Base-by-base conservation (phyloP, 2,329 filamentous ascomycete species). In the Pseudogymnoascus sp. region DNA sequence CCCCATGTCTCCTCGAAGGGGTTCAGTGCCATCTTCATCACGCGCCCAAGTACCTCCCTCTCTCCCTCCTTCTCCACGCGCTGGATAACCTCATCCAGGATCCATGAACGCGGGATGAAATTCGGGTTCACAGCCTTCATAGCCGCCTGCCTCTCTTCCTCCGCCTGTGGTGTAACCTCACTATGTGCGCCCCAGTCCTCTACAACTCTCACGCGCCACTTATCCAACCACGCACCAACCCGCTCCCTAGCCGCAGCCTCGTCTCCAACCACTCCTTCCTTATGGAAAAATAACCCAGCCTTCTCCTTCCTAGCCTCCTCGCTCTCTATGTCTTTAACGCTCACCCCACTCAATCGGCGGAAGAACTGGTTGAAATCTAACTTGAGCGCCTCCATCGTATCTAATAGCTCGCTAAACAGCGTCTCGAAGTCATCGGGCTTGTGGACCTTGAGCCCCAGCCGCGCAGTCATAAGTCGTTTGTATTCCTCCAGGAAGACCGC, bases 341-440 rank as follows among this genome's bases (percentile, higher is more conserved):
- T 82, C 17, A 96, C 71, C 19, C 77, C 76, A 61, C 88, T 88
- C 0, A 99, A 79, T 7, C 88, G 84, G 40, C 96, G 84, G 82
- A 97, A 97, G 73, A 96, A 95, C 70, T 96, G 90, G 72, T 96
- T 91, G 75, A 97, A 99, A 74, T 99, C 95, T 2, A 99, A 78
- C 72, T 96, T 90, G 17, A 93, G 78, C 1, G 83, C 83, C 73
- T 96, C 89, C 76, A 99, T 81, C 0, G 85, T 87, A 72, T 97
- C 91, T 0, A 99, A 81, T 10, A 91, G 76, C 63, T 91, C 86
- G n/a, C 88, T 92, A 73, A 93, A 95, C 2, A 97, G 76, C 0
- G 82, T 77, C 21, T 96, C 83, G 69, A 97, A 96, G 73, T 97
- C 93, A 0, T 80, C 79, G 4, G 89, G 84, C 66, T 88, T 86